Evolutionary conservation across 2,329 filamentous ascomycete genomes (phyloP).

Genomic region (Pseudogymnoascus destructans): DNA sequence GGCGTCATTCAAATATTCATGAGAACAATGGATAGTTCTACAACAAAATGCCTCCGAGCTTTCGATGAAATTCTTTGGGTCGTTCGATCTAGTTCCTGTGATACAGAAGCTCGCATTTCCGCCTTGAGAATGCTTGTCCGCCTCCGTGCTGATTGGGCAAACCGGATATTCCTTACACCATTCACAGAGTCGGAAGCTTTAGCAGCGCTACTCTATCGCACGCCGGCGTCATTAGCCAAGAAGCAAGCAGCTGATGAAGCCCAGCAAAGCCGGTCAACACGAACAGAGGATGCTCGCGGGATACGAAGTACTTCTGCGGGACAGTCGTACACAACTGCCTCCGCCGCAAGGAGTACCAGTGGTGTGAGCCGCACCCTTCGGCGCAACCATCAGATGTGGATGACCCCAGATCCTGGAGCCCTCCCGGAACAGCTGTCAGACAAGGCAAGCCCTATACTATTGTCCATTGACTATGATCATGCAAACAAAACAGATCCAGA

Average conservation of each 20-base stretch:
- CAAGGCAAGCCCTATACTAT: slow-evolving; percentile 24
- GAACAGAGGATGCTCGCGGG: slow-evolving; percentile 27
- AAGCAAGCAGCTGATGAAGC: slow-evolving; percentile 31
- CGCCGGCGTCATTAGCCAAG: slow-evolving; percentile 36
- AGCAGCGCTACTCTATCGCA: slow-evolving; percentile 58
- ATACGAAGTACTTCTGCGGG: slow-evolving; percentile 25
- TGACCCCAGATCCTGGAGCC: slow-evolving; percentile 41
- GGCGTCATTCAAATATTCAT: slow-evolving; percentile 68
- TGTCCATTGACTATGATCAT: slow-evolving; percentile 16
- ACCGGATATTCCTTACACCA: slow-evolving; percentile 58
- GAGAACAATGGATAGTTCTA: slow-evolving; percentile 52
- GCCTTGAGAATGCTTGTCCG: slow-evolving; percentile 71
- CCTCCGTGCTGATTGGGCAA: slow-evolving; percentile 67
- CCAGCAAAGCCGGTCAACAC: slow-evolving; percentile 26
- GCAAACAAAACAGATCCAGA: slow-evolving; percentile 5
- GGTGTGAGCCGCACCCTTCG: slow-evolving; percentile 21
- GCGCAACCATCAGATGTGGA: slow-evolving; percentile 43
- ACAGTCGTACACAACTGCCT: slow-evolving; percentile 21
- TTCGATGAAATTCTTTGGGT: slow-evolving; percentile 54
- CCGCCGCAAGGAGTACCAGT: slow-evolving; percentile 23
- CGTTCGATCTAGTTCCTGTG: slow-evolving; percentile 44
- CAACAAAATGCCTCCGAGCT: slow-evolving; percentile 47
- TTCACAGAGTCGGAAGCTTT: slow-evolving; percentile 61
- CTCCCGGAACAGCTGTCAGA: slow-evolving; percentile 34
- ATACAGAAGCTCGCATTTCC: slow-evolving; percentile 56